Evolutionary conservation across 768 basidiomycete species (phyloP).

Genomic region (Cyclocybe aegerita): DNA sequence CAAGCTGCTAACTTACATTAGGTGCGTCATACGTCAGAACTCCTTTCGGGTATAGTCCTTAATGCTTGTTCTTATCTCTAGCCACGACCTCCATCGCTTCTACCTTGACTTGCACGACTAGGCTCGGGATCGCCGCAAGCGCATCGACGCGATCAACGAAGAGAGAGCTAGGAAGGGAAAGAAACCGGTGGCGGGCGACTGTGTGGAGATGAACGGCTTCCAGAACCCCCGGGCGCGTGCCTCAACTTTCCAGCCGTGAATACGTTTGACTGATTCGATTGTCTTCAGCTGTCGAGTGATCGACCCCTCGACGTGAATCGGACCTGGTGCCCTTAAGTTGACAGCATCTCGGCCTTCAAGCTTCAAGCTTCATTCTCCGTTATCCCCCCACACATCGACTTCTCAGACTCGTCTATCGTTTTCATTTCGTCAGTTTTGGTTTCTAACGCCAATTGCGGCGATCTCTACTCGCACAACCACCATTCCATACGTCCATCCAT

Average conservation of each 20-base stretch:
- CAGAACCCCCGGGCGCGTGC: conserved; percentile 14
- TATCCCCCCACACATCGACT: no score
- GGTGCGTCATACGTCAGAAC: conserved; percentile 20
- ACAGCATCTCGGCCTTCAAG: no score
- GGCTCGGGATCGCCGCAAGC: conserved; percentile 21
- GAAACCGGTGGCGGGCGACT: not conserved
- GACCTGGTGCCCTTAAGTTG: no score
- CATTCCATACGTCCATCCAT: no score
- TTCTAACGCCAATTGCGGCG: no score
- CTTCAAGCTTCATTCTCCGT: no score
- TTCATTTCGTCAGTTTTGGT: no score
- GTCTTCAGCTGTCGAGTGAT: no score
- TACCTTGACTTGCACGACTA: conserved; percentile 26
- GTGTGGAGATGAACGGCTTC: conserved; percentile 15
- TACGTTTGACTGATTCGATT: no score
- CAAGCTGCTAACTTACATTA: conserved; percentile 26
- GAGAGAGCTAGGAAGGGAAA: conserved; percentile 10
- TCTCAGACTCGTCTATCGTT: no score
- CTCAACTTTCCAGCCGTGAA: not conserved
- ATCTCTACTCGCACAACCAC: no score
- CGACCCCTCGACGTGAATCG: no score
- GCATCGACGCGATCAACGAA: conserved; percentile 13
- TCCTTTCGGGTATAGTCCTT: not conserved
- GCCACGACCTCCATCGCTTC: conserved; percentile 30
- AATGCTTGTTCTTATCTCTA: conserved; percentile 2